Evolutionary conservation across 257 asterid species (phyloP), one percentile per base, ranked within the genome.

Genomic region (Plectranthus barbatus): DNA sequence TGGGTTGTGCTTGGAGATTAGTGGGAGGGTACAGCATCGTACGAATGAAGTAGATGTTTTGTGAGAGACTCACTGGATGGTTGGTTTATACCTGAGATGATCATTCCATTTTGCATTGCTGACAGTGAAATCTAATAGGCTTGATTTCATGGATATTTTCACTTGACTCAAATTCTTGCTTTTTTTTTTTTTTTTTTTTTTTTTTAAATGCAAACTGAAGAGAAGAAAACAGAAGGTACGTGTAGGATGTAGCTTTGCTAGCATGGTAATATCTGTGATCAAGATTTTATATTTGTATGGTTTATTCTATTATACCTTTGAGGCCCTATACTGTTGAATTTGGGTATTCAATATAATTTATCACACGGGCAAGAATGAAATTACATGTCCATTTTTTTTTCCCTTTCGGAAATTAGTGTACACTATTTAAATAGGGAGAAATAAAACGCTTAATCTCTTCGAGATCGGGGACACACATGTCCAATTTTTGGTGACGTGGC

Each of bases 21-120:
- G 95, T 62, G 99, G 99, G 63, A 81, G 96, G 67, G 91, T 92
- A 48, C 99, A 89, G 10, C 95, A 85, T 62, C 85, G 70, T 41
- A 64, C 76, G 31, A 81, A 71, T 39, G 90, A 80, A 64, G 53
- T 79, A 10, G 79, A 69, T 57, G 18, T 74, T 5, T 52, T 74
- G 75, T 74, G 61, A 74, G n/a, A 50, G 75, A 69, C 26, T 17
- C 21, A 24, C 46, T 1, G 24, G 31, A 21, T 41, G 0, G 77
- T 13, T 41, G 0, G 77, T 13, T 50, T 46, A 76, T 56, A 73
- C 73, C 33, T 61, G 60, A 4, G 81, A 70, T 44, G 81, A 23
- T 52, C 31, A 29, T 18, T 1, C 6, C 46, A 31, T 9, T 29
- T 24, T 33, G 24, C 44, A 70, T 49, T 41, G 40, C 23, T 41